A percentile compares a stretch with the other conserved stretches of the same genome.
phyloP scores from a whole-genome alignment of 345 rosid genomes.

The Brassica carinata region DNA sequence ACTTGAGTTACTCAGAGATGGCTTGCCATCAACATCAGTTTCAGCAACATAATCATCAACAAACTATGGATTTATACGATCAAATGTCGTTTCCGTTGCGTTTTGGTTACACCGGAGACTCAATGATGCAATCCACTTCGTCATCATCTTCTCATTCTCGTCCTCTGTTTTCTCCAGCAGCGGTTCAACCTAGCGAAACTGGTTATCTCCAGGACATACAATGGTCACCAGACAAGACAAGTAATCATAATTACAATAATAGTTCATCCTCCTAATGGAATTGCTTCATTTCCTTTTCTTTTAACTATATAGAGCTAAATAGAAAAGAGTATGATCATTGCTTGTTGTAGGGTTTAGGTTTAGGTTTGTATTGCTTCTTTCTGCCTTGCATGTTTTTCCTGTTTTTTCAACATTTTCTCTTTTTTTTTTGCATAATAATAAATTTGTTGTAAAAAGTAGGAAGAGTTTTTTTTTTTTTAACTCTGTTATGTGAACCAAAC shows the following conservation, averaged over 20 bases:
- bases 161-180: constrained; percentile 27
- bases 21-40: constrained; percentile 18
- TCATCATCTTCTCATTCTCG: constrained; percentile 31
- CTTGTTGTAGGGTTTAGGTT: constrained; percentile 12
- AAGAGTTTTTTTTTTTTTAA: neutral
- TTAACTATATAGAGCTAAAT: neutral
- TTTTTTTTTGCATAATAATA: neutral
- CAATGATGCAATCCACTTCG: constrained; percentile 37
- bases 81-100: constrained; percentile 50
- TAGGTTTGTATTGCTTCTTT: constrained; percentile 17
- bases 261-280: constrained; percentile 32
- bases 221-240: constrained; percentile 37
- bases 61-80: constrained; percentile 40
- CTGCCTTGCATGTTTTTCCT: constrained; percentile 6
- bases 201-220: constrained; percentile 24
- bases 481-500: neutral
- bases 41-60: constrained; percentile 27
- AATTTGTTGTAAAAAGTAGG: neutral
- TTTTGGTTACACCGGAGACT: constrained; percentile 25
- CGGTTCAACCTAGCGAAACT: constrained; percentile 19
- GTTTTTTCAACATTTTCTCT: neutral
- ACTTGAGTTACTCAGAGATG: constrained; percentile 36
- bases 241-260: neutral
- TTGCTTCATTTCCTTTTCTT: neutral
- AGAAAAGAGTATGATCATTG: neutral